Evolutionary conservation across 192 early-diverging fungal genomes (phyloP).

Genomic region (Ambispora gerdemannii): DNA sequence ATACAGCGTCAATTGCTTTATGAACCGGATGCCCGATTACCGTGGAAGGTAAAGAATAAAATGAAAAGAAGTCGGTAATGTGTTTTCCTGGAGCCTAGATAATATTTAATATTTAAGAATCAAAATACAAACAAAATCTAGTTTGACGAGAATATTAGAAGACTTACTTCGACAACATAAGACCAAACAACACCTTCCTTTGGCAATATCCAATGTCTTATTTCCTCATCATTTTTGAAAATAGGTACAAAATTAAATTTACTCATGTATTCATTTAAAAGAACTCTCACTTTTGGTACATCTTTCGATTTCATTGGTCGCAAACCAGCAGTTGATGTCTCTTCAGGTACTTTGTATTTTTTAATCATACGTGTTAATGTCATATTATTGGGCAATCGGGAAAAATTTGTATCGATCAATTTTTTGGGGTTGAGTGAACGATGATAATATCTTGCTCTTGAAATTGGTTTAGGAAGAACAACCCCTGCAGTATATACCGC

Average conservation of each 20-base stretch:
- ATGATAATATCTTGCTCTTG: slow-evolving; percentile 87
- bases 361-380: slow-evolving; percentile 74
- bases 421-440: slow-evolving; percentile 93
- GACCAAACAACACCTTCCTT: slow-evolving; percentile 83
- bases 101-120: neutral
- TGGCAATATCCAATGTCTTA: slow-evolving; percentile 89
- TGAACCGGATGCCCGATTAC: slow-evolving; percentile 77
- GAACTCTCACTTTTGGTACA: slow-evolving; percentile 63
- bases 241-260: slow-evolving; percentile 66
- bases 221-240: slow-evolving; percentile 78
- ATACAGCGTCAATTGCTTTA: slow-evolving; percentile 81
- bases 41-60: slow-evolving; percentile 92
- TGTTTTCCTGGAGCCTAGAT: slow-evolving; percentile 51
- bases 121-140: slow-evolving; percentile 18
- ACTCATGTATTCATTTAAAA: slow-evolving; percentile 75
- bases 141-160: neutral
- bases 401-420: slow-evolving; percentile 90
- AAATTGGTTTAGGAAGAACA: slow-evolving; percentile 84
- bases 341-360: slow-evolving; percentile 63
- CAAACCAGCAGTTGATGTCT: slow-evolving; percentile 65
- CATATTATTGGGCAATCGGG: slow-evolving; percentile 66
- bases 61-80: slow-evolving; percentile 89
- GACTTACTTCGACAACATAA: slow-evolving; percentile 83
- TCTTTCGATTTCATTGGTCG: slow-evolving; percentile 79
- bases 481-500: slow-evolving; percentile 96